A percentile compares a stretch with the other conserved stretches of the same genome.
These are phyloP conservation scores for Exophiala phaeomuriformis DNA, from an alignment of 2,329 filamentous ascomycete species.

Conservation along the genomic window DNA sequence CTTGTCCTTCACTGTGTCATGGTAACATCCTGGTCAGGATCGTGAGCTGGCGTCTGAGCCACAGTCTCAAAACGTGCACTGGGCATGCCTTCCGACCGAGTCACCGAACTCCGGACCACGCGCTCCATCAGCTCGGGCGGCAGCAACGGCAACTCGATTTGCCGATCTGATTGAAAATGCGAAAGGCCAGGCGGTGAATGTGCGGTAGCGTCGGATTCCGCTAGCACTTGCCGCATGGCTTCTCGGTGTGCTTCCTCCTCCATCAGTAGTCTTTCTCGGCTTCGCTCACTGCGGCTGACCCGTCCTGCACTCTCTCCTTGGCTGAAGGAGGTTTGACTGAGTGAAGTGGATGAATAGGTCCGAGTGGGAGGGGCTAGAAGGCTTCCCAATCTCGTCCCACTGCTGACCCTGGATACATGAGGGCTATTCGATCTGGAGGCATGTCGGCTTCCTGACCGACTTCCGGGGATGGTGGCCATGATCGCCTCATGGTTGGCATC, in stretches of 20 bases:
- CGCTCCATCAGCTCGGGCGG: constrained; percentile 21
- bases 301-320: constrained; percentile 16
- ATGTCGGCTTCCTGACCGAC: constrained; percentile 24
- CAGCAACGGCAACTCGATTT: constrained; percentile 18
- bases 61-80: not conserved
- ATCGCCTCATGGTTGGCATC: constrained; percentile 28
- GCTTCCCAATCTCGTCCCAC: constrained; percentile 22
- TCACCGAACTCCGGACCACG: constrained; percentile 11
- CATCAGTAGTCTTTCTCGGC: constrained; percentile 14
- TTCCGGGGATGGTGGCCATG: constrained; percentile 26
- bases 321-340: constrained; percentile 16
- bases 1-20: constrained; percentile 23
- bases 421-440: constrained; percentile 26
- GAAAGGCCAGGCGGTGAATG: constrained; percentile 16
- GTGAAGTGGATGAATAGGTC: constrained; percentile 16
- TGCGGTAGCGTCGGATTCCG: constrained; percentile 21
- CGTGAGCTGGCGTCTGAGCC: not conserved
- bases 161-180: constrained; percentile 9
- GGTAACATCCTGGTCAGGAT: constrained; percentile 20
- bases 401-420: constrained; percentile 23
- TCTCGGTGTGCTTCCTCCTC: constrained; percentile 20
- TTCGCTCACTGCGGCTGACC: constrained; percentile 12
- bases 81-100: constrained; percentile 7
- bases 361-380: constrained; percentile 13
- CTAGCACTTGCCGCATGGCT: constrained; percentile 20